Percentiles rank a stretch among this genome's conserved stretches.
phyloP scores from a whole-genome alignment of 2,329 filamentous ascomycete species.

The Trichoderma sp. region DNA sequence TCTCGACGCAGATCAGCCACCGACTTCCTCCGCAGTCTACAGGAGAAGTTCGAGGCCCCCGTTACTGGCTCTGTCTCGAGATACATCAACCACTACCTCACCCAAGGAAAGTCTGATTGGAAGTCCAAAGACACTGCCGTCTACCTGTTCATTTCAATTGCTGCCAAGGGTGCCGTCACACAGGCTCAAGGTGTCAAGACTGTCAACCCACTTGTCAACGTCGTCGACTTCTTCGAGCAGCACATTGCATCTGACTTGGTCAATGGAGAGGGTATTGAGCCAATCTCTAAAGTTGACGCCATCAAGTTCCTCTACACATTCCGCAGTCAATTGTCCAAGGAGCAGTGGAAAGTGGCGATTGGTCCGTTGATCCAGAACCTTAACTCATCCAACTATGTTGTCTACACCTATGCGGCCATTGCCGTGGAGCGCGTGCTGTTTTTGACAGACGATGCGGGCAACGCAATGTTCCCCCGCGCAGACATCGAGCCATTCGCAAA shows the following conservation, averaged over 20 bases:
- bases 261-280: constrained; percentile 68
- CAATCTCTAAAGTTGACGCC: constrained; percentile 93
- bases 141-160: constrained; percentile 92
- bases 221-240: constrained; percentile 93
- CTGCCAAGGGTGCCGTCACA: constrained; percentile 87
- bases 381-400: constrained; percentile 87
- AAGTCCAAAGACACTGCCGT: constrained; percentile 98
- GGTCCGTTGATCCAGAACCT: constrained; percentile 89
- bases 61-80: constrained; percentile 86
- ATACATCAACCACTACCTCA: constrained; percentile 86
- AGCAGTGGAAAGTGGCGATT: constrained; percentile 90
- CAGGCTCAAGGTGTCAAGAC: constrained; percentile 87
- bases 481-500: constrained; percentile 82
- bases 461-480: constrained; percentile 76
- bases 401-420: constrained; percentile 96
- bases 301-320: constrained; percentile 99
- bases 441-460: constrained; percentile 74
- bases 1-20: constrained; percentile 90
- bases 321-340: constrained; percentile 88
- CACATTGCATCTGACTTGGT: constrained; percentile 89
- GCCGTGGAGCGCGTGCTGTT: constrained; percentile 92
- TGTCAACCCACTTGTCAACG: constrained; percentile 83
- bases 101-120: constrained; percentile 83
- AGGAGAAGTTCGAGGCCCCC: constrained; percentile 82
- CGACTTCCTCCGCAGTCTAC: constrained; percentile 87